Evolutionary conservation across 1,139 yeast species (phyloP).

Genomic region (Protomyces pachydermus): DNA sequence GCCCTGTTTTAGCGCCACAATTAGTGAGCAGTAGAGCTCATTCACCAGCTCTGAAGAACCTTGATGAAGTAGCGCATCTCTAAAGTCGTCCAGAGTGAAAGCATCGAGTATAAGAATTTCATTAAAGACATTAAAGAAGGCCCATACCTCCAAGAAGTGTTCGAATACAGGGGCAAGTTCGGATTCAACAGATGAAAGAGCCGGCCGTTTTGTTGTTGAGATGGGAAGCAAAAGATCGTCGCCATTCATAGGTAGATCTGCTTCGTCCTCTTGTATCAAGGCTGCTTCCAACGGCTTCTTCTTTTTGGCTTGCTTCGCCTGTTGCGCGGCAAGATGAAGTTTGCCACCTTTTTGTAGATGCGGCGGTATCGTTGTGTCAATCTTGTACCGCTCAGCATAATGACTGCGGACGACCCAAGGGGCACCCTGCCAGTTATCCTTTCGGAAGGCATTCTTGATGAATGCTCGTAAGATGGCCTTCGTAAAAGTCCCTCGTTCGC

Average conservation of each 20-base stretch:
- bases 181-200: conserved; percentile 25
- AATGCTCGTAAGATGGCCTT: conserved; percentile 86
- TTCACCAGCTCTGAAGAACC: conserved; percentile 55
- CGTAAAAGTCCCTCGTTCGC: conserved; percentile 84
- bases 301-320: conserved; percentile 23
- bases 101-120: conserved; percentile 60
- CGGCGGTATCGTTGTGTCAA: conserved; percentile 40
- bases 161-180: conserved; percentile 33
- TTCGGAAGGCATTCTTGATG: conserved; percentile 72
- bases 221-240: conserved; percentile 32
- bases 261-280: not conserved
- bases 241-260: not conserved
- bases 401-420: conserved; percentile 93
- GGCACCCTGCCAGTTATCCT: conserved; percentile 83
- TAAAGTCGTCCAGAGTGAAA: conserved; percentile 73
- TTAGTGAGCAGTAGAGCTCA: conserved; percentile 64
- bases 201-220: conserved; percentile 32
- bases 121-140: conserved; percentile 66
- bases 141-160: conserved; percentile 58
- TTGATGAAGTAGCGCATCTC: conserved; percentile 54
- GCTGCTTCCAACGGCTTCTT: conserved; percentile 4
- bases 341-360: conserved; percentile 35
- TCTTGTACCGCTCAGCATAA: conserved; percentile 45
- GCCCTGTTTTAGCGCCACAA: conserved; percentile 37
- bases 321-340: conserved; percentile 30